Evolutionary conservation across 352 stramenopile genomes (phyloP).

Genomic region (Phytophthora sansomeana): DNA sequence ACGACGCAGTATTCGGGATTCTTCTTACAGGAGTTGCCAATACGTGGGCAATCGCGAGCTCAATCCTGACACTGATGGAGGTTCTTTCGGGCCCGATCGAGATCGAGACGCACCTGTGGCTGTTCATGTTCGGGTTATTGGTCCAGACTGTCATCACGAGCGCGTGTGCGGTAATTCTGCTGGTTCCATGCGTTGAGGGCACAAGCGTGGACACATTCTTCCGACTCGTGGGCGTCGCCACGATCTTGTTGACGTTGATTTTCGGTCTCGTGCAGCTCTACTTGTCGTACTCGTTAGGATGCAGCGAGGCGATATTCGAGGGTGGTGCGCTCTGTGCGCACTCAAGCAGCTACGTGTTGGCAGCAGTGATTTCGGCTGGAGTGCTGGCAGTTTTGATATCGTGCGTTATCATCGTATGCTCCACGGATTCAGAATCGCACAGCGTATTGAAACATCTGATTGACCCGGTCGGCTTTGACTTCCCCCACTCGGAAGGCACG

Average conservation of each 20-base stretch:
- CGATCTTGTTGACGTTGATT: background rate
- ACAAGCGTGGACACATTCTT: background rate
- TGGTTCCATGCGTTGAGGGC: background rate
- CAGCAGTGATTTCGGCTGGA: background rate
- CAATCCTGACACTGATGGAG: background rate
- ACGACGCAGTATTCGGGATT: background rate
- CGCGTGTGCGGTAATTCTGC: background rate
- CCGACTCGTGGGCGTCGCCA: background rate
- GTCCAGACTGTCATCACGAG: background rate
- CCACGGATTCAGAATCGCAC: background rate
- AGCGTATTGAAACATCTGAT: background rate
- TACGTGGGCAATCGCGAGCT: background rate
- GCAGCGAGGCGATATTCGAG: background rate
- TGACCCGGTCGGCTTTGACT: background rate
- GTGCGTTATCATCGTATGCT: background rate
- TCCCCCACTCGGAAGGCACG: background rate
- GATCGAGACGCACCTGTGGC: background rate
- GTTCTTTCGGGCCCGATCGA: background rate
- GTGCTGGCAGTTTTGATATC: background rate
- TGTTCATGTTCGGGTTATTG: background rate
- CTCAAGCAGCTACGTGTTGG: background rate
- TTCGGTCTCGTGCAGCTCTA: background rate
- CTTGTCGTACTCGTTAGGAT: background rate
- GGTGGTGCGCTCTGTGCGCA: background rate
- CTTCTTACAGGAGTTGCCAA: background rate